Evolutionary conservation across 176 grass and related monocot species (phyloP), one percentile per base, ranked within the genome.

Genomic region (Raddia guianensis): DNA sequence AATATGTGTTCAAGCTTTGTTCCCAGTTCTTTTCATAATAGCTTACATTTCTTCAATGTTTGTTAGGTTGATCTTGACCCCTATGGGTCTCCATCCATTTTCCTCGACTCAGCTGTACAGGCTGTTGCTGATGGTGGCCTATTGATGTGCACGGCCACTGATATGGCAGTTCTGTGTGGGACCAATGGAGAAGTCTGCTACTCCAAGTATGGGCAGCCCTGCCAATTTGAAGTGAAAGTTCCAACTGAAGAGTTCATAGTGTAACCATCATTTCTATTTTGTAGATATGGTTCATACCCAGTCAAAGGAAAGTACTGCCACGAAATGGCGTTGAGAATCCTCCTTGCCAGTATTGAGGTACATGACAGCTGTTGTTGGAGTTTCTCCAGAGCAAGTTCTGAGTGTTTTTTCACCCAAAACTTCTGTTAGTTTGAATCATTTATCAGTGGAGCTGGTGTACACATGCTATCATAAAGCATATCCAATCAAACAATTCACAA

Each of bases 301-400:
- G 52, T 91, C 42, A 99, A 93, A 87, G 96, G 90, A 45, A 99
- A 99, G 70, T 95, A 99, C 83, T 93, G 90, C 68, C 96, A 99
- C 45, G 96, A 95, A 83, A 99, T 99, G 90, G 96, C 96, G 86
- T 91, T 99, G 89, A 91, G 96, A 83, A 99, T 99, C 44, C 96
- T 99, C 68, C 93, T 99, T 81, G 92, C 96, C 56, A 91, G 92
- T 84, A 95, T 99, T 66, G 92, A 95, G 96, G 96, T 99, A 91
- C 16, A 68, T 72, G 16, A 64, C 63, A 12, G 21, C 6, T 76
- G 15, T 60, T 43, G 3, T 48, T 32, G 32, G 45, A 70, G 44
- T 70, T 70, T 49, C n/a, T 47, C 42, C 40, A 5, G 51, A 72
- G 37, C 15, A 43, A 78, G 27, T 72, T 32, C 12, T 2, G 2